These are phyloP conservation scores for Buxus sempervirens DNA, from an alignment of 164 flowering plant species.

Conservation along the genomic window DNA sequence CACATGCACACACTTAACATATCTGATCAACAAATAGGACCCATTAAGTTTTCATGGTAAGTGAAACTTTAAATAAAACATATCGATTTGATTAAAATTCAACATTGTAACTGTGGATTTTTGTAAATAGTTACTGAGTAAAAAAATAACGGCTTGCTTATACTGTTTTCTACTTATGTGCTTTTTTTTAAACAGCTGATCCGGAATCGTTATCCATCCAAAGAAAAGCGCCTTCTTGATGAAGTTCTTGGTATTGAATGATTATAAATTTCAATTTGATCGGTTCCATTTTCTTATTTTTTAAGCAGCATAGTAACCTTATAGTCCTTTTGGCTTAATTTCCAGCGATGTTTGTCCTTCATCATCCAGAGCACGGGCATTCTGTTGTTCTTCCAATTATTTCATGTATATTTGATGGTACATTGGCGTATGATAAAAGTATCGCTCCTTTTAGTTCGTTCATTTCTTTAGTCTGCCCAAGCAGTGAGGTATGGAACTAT, in stretches of 20 bases:
- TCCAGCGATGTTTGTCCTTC: constrained; percentile 94
- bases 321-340: constrained; percentile 3
- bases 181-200: constrained; percentile 53
- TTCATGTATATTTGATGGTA: constrained; percentile 83
- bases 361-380: constrained; percentile 98
- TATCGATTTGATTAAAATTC: too few species aligned
- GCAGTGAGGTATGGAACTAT: constrained; percentile 58
- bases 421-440: constrained; percentile 65
- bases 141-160: too few species aligned
- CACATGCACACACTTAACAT: too few species aligned
- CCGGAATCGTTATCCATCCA: constrained; percentile 72
- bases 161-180: not conserved
- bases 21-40: too few species aligned
- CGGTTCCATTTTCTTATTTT: constrained; percentile 7
- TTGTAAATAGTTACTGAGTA: too few species aligned
- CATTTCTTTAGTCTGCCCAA: constrained; percentile 82
- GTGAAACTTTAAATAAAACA: not conserved
- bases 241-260: constrained; percentile 76
- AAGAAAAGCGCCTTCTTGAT: constrained; percentile 73
- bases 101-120: too few species aligned
- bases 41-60: constrained; percentile 3
- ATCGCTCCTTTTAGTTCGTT: constrained; percentile 85
- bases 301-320: constrained; percentile 5
- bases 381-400: constrained; percentile 92
- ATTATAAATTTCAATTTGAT: not conserved